phyloP scores from a whole-genome alignment of 2,329 filamentous ascomycete genomes.

The Huntiella abstrusa region DNA sequence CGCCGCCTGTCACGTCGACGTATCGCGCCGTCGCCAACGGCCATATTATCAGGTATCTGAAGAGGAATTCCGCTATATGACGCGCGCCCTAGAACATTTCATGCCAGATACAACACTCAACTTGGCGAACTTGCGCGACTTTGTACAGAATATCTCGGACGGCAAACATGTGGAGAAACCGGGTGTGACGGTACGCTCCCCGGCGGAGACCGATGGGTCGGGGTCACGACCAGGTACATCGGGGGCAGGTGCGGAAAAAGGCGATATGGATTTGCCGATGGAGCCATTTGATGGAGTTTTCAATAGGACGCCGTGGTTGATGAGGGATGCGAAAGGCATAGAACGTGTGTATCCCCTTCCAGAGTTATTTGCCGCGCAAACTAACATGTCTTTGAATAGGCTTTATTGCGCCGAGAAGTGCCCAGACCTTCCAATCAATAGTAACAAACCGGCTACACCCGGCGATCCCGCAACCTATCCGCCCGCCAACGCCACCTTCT shows the following conservation, averaged over 20 bases:
- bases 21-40: constrained; percentile 16
- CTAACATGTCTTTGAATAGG: not conserved
- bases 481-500: not conserved
- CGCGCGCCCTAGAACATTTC: constrained; percentile 16
- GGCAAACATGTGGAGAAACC: not conserved
- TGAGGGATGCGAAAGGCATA: constrained; percentile 12
- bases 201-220: no score
- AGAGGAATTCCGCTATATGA: constrained; percentile 17
- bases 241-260: not conserved
- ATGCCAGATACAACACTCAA: constrained; percentile 15
- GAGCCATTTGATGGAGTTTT: not conserved
- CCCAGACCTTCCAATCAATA: not conserved
- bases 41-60: constrained; percentile 17
- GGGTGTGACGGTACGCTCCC: not conserved
- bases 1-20: constrained; percentile 15
- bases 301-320: not conserved
- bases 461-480: not conserved
- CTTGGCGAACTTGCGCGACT: constrained; percentile 13
- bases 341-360: constrained; percentile 9
- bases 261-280: not conserved
- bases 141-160: constrained; percentile 2
- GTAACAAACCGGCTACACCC: not conserved
- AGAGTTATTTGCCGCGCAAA: not conserved
- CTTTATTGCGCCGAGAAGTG: not conserved
- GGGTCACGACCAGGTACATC: not conserved